Percentiles rank a stretch among this genome's conserved stretches.
These are phyloP conservation scores for Gamsiella multidivaricata DNA, from an alignment of 192 early-diverging fungal genomes.

Conservation along the genomic window DNA sequence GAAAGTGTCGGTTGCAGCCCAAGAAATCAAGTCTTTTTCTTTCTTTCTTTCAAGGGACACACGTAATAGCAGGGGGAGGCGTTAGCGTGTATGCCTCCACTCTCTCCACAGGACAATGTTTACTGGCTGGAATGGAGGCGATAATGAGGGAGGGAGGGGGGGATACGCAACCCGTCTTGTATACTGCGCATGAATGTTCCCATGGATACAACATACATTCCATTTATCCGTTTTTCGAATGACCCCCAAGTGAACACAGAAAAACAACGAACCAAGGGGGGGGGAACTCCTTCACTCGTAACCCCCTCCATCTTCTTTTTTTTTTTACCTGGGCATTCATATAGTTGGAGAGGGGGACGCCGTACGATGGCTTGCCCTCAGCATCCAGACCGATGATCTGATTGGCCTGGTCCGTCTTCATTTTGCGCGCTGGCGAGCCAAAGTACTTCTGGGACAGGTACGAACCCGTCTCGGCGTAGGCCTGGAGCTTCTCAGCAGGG, in stretches of 20 bases:
- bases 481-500: slow-evolving; percentile 66
- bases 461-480: slow-evolving; percentile 70
- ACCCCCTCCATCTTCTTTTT: no score
- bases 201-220: no score
- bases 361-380: slow-evolving; percentile 67
- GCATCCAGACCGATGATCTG: slow-evolving; percentile 61
- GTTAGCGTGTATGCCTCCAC: no score
- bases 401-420: slow-evolving; percentile 52
- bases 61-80: not conserved
- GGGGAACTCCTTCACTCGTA: no score
- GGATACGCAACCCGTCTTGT: no score
- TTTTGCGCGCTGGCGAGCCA: slow-evolving; percentile 46
- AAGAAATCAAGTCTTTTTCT: not conserved
- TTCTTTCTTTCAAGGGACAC: not conserved
- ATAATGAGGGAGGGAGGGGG: no score
- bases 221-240: no score
- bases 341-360: slow-evolving; percentile 88
- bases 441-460: slow-evolving; percentile 86
- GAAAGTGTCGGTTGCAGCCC: not conserved
- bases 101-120: no score
- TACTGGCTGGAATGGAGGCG: no score
- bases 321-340: slow-evolving; percentile 86
- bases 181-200: no score
- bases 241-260: no score
- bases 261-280: no score